Base-by-base conservation (phyloP, 345 rosid genomes). In the Eutrema heterophyllum region DNA sequence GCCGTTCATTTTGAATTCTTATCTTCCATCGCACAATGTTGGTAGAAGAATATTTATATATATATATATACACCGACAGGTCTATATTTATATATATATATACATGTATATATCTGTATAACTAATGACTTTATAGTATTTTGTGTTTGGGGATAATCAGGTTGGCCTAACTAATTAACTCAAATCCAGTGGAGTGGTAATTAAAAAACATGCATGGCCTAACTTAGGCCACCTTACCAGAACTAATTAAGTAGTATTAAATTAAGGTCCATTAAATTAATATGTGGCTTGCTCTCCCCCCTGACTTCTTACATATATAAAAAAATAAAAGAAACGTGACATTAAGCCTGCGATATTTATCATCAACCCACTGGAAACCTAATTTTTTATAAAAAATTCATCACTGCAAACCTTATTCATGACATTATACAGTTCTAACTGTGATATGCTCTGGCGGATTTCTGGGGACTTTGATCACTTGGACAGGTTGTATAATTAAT, bases 121-220 rank as follows among this genome's bases (percentile, higher is more conserved):
- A 24, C 40, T 49, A 35, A 36, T 65, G 48, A 15, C 49, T 44
- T 43, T 7, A 45, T 13, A 51, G 11, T 50, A 51, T 41, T 27
- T 72, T 62, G 14, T 53, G 49, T 63, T 21, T 60, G 57, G 43
- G 27, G 68, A 58, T 67, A 50, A 50, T 75, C 63, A 74, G 52
- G 78, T 10, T 74, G 45, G 78, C 73, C 61, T 39, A 74, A 67
- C 58, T 40, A 67, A 49, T 74, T 30, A 49, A 67, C 52, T 50
- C 38, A 30, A 32, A 67, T 58, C 67, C 59, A 57, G 51, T 74
- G 61, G 27, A 74, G 52, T 74, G 12, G 54, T 67, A 49, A 50
- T 67, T 56, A 38, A 67, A 67, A 46, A 74, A 27, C 65, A 67
- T 76, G 79, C 70, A 67, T 76, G 79, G 75, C 74, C 75, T 68